Percentiles rank a stretch among this genome's conserved stretches.
phyloP scores from a whole-genome alignment of 148 eudicot species.

The Oxyria digyna region DNA sequence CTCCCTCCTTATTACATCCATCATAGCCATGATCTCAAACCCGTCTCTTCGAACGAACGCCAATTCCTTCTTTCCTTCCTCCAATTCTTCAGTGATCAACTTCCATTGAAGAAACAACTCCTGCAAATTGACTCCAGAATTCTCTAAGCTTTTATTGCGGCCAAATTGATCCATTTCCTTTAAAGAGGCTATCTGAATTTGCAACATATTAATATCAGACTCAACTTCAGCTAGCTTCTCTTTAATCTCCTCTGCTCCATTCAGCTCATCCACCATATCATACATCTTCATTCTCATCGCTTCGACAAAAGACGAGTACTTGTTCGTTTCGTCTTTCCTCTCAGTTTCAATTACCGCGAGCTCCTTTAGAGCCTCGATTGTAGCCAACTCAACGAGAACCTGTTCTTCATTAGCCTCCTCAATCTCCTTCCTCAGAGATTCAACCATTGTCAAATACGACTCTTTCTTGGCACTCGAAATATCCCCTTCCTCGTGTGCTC shows the following conservation, averaged over 20 bases:
- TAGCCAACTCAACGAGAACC: constrained; percentile 75
- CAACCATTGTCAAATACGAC: constrained; percentile 20
- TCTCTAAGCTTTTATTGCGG: constrained; percentile 6
- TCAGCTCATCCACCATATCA: constrained; percentile 29
- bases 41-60: constrained; percentile 34
- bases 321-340: constrained; percentile 31
- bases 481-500: constrained; percentile 46
- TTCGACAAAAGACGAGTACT: constrained; percentile 25
- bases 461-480: constrained; percentile 23
- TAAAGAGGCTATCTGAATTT: constrained; percentile 35
- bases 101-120: constrained; percentile 14
- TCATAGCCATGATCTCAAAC: constrained; percentile 55
- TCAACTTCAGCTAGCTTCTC: constrained; percentile 27
- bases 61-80: constrained; percentile 42
- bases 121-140: constrained; percentile 8
- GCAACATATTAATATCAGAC: constrained; percentile 37
- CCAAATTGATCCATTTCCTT: constrained; percentile 36
- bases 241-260: constrained; percentile 30
- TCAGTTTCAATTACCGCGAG: constrained; percentile 45
- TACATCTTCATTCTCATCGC: constrained; percentile 32
- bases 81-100: constrained; percentile 32
- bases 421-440: constrained; percentile 40
- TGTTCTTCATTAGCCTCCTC: constrained; percentile 72
- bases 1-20: constrained; percentile 60
- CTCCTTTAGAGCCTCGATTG: constrained; percentile 73